Percentiles rank a stretch among this genome's conserved stretches.
These are phyloP conservation scores for Mercurialis annua DNA, from an alignment of 345 rosid species.

Conservation along the genomic window DNA sequence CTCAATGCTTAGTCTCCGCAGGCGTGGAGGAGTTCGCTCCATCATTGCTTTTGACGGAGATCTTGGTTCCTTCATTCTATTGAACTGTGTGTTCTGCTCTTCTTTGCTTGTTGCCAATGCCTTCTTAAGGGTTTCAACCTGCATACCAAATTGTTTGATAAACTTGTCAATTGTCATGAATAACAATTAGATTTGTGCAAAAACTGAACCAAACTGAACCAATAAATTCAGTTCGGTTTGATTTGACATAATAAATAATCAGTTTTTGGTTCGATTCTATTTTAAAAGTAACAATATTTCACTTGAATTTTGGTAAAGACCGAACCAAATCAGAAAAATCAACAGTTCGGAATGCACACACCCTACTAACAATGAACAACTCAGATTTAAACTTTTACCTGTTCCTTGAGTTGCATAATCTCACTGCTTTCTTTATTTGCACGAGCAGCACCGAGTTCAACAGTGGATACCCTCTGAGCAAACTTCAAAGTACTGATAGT, in stretches of 20 bases:
- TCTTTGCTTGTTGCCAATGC: slow-evolving; percentile 64
- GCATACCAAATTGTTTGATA: slow-evolving; percentile 9
- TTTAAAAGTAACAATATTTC: not conserved
- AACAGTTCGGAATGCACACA: no score
- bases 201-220: no score
- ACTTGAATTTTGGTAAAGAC: no score
- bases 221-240: no score
- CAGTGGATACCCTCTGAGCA: slow-evolving; percentile 78
- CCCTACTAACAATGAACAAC: not conserved
- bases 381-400: slow-evolving; percentile 35
- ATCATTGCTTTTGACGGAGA: slow-evolving; percentile 37
- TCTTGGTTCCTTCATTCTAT: slow-evolving; percentile 39
- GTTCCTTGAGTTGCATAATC: slow-evolving; percentile 77
- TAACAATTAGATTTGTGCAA: no score
- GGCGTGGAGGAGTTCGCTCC: slow-evolving; percentile 70
- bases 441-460: slow-evolving; percentile 82
- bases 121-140: slow-evolving; percentile 86
- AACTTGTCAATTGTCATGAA: not conserved
- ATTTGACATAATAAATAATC: no score
- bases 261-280: no score
- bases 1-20: slow-evolving; percentile 63
- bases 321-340: no score
- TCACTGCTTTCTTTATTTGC: slow-evolving; percentile 75
- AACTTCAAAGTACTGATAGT: slow-evolving; percentile 86
- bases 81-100: slow-evolving; percentile 29